Base-by-base conservation (phyloP, 371 early-diverging fungal genomes). In the Mortierella sp. region DNA sequence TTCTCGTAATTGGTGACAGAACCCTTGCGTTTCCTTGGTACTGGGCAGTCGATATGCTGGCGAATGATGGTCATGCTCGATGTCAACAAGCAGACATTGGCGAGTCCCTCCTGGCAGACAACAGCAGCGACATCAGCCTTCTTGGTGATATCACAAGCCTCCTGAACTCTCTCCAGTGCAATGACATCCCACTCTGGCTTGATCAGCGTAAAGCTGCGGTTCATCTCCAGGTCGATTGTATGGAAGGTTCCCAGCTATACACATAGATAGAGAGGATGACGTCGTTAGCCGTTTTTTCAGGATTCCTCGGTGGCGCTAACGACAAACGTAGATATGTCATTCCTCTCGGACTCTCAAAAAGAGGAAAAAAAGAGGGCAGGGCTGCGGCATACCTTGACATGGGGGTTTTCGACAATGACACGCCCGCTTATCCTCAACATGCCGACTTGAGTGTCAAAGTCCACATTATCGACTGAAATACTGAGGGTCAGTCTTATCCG, bases 151-250 rank as follows among this genome's bases (percentile, higher is more conserved):
- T 99, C 97, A 83, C 97, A 97, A 8, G 97, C 95, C 74, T 93
- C 93, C 29, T 94, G 89, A 37, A 99, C 93, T 55, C 98, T 91
- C 70, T 97, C 95, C 63, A 98, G 87, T 34, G 96, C 90, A 66
- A 99, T 96, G 7, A 91, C 87, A 85, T 99, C 99, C 99, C 99
- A 99, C 72, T 95, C 95, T 39, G 90, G 87, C 86, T 99, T 99
- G 53, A 87, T 85, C 39, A 99, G 80, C 1, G 96, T 96, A 73
- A 98, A 96, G 61, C 92, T 92, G 68, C 95, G 91, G 84, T 97
- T 94, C 81, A 96, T 85, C 79, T 97, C 97, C 68, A 99, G 86
- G 79, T 98, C 99, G 66, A 98, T 89, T 2, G 98, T 98, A 88
- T 98, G 99, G 87, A 95, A 98, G 45, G 93, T 93, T 24, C 97